Base-by-base conservation (phyloP, 2,329 filamentous ascomycete genomes). In the Penicillium olsonii region DNA sequence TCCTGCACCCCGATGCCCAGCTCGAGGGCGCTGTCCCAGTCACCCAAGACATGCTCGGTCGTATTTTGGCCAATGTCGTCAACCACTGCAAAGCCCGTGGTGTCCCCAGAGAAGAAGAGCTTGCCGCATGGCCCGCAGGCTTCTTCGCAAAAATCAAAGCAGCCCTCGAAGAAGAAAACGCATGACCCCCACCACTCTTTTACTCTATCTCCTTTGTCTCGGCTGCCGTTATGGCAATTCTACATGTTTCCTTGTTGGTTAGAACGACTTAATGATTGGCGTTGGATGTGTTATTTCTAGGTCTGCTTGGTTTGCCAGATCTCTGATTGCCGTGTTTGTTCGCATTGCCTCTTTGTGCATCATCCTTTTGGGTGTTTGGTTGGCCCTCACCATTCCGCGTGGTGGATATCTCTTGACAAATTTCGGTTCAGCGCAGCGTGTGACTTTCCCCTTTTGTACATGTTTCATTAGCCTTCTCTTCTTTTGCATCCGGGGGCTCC, bases 61-160 rank as follows among this genome's bases (percentile, higher is more conserved):
- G 82, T 54, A 82, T 86, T 26, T 76, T 86, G 54, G 74, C 75
- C 43, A 80, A 81, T 40, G 81, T 86, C 14, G 78, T 83, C 4
- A 78, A 83, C 52, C 78, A 84, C 54, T 85, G 83, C 61, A 71
- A 77, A 24, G 78, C 79, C 19, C 79, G 78, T 52, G 76, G 78
- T 4, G 63, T 79, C 5, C 83, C 83, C 2, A 79, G 71, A 14
- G 79, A 83, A 29, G 79, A 82, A 49, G 83, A 86, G 62, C 55
- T 78, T 54, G 69, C 70, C 22, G 70, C 65, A 27, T 78, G 76
- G 76, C 75, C 75, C 0, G 70, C 69, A 17, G 73, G 73, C 11
- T 76, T 77, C 52, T 76, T 76, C 53, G 71, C 72, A 31, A 77
- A 76, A 58, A 71, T 77, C 50, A 74, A 72, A 62, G 67, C 73